Evolutionary conservation across 2,329 filamentous ascomycete genomes (phyloP).

Genomic region (Fusarium nodosum): DNA sequence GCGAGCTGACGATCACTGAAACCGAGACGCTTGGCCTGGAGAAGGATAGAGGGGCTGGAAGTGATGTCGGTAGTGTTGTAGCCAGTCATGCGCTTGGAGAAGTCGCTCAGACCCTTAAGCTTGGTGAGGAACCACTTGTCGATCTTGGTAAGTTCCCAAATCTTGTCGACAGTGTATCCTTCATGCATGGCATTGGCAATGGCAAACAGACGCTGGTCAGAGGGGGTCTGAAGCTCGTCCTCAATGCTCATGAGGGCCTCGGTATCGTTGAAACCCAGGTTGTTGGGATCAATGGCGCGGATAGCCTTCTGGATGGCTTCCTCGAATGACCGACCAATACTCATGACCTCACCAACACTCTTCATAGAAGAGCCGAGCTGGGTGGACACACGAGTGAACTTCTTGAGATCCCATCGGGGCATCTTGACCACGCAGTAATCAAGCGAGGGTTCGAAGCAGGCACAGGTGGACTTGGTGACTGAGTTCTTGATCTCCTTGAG

Average conservation of each 20-base stretch:
- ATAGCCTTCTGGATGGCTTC: slow-evolving; percentile 99
- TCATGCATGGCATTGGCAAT: slow-evolving; percentile 97
- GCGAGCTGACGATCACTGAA: slow-evolving; percentile 95
- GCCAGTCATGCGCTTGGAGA: slow-evolving; percentile 81
- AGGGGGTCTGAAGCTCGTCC: slow-evolving; percentile 95
- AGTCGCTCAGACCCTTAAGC: slow-evolving; percentile 91
- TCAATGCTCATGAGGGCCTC: slow-evolving; percentile 95
- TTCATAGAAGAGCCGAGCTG: slow-evolving; percentile 99
- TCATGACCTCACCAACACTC: slow-evolving; percentile 99
- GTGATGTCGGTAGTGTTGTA: slow-evolving; percentile 75
- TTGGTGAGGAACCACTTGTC: slow-evolving; percentile 98
- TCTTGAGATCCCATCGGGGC: slow-evolving; percentile 98
- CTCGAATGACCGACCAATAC: slow-evolving; percentile 95
- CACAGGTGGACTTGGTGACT: slow-evolving; percentile 94
- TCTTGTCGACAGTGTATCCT: slow-evolving; percentile 94
- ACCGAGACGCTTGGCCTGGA: slow-evolving; percentile 90
- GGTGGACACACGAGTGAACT: slow-evolving; percentile 96
- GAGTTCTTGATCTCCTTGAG: slow-evolving; percentile 97
- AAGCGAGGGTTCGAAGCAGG: slow-evolving; percentile 97
- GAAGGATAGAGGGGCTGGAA: slow-evolving; percentile 74
- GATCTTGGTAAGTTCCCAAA: slow-evolving; percentile 98
- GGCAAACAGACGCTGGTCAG: slow-evolving; percentile 95
- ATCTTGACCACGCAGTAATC: slow-evolving; percentile 99
- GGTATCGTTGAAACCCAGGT: slow-evolving; percentile 93
- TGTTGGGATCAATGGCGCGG: slow-evolving; percentile 93